These are phyloP conservation scores for Dianthus caryophyllus DNA, from an alignment of 148 eudicot genomes.

Conservation along the genomic window DNA sequence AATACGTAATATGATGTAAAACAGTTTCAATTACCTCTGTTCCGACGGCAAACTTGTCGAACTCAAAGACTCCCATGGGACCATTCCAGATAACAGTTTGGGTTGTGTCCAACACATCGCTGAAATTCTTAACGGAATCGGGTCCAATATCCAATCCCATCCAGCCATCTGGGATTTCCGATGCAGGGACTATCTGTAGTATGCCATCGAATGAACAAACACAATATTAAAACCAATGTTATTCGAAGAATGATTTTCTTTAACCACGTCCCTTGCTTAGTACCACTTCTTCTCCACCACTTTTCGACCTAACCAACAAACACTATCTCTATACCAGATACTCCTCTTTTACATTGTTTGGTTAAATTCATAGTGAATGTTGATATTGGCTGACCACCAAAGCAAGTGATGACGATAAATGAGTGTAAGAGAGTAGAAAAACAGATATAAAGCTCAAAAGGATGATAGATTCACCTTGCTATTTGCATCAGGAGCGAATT, in stretches of 20 bases:
- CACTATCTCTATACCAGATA: background rate
- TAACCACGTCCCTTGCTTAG: background rate
- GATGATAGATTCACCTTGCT: conserved; percentile 61
- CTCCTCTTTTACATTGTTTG: too few relatives aligned
- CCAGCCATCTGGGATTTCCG: conserved; percentile 91
- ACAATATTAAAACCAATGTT: too few relatives aligned
- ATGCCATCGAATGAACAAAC: background rate
- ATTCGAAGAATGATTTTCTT: too few relatives aligned
- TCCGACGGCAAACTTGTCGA: conserved; percentile 69
- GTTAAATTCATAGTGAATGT: too few relatives aligned
- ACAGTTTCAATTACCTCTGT: conserved; percentile 48
- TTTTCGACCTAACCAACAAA: background rate
- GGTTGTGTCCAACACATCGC: conserved; percentile 72
- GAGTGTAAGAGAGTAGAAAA: background rate
- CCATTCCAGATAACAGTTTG: conserved; percentile 95
- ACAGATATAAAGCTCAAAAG: background rate
- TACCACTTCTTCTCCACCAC: background rate
- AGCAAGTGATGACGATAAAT: too few relatives aligned
- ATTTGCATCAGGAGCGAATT: conserved; percentile 89
- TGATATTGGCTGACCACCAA: too few relatives aligned
- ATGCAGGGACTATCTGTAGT: conserved; percentile 70
- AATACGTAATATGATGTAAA: background rate
- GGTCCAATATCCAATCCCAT: conserved; percentile 98
- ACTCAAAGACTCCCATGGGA: conserved; percentile 96
- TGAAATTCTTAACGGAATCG: conserved; percentile 73